phyloP scores from a whole-genome alignment of 441 rosid genomes.

The Pelargonium myrrhifolium region DNA sequence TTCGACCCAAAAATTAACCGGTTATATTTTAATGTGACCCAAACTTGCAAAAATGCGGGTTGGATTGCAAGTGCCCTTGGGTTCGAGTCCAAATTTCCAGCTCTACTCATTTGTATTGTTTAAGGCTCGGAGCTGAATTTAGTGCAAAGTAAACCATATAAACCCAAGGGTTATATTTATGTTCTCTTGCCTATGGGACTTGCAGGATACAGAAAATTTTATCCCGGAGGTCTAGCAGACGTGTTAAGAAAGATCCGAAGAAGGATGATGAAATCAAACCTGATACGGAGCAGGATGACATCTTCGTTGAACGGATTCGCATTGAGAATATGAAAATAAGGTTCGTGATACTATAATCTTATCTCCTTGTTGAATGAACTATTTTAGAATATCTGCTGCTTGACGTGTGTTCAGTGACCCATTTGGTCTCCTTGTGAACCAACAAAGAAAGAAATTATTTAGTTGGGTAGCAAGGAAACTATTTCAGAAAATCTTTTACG shows the following conservation, averaged over 20 bases:
- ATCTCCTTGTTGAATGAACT: not conserved
- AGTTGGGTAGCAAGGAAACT: not conserved
- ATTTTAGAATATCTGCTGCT: not conserved
- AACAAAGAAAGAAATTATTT: too few species aligned
- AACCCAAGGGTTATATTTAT: not conserved
- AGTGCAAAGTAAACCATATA: not conserved
- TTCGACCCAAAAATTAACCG: too few species aligned
- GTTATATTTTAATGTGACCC: too few species aligned
- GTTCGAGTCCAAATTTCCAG: too few species aligned
- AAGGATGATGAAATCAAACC: slow-evolving; percentile 33
- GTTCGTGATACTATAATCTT: slow-evolving; percentile 22
- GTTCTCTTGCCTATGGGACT: not conserved
- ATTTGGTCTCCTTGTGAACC: not conserved
- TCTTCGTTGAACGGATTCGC: slow-evolving; percentile 56
- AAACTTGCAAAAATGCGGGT: too few species aligned
- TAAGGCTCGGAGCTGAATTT: not conserved
- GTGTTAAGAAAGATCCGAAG: slow-evolving; percentile 18
- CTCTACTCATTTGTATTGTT: not conserved
- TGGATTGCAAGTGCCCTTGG: too few species aligned
- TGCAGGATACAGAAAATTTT: slow-evolving; percentile 41
- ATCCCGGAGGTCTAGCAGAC: slow-evolving; percentile 27
- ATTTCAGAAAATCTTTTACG: not conserved
- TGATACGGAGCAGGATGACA: slow-evolving; percentile 33
- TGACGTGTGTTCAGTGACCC: not conserved
- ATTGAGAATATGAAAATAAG: slow-evolving; percentile 65